Percentiles rank a stretch among this genome's conserved stretches.
Conservation (phyloP, 345 rosid genomes). For the Raphanus raphanistrum region DNA sequence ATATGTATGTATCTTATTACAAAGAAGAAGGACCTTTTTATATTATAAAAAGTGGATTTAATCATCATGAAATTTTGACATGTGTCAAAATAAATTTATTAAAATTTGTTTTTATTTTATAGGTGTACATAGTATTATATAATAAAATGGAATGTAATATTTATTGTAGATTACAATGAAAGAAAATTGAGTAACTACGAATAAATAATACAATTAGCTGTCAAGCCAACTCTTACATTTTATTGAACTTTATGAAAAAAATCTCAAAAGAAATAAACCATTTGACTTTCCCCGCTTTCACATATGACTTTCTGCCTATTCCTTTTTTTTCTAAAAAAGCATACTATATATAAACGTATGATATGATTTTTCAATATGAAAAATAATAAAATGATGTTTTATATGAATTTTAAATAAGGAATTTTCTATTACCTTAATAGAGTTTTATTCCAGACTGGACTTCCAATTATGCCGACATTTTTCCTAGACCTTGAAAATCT, state of each 20-base stretch:
- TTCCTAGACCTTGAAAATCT: neutral
- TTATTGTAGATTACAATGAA: neutral
- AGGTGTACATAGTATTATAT: neutral
- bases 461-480: neutral
- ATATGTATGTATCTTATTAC: neutral
- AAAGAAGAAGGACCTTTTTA: constrained; percentile 1
- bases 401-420: neutral
- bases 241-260: neutral
- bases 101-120: neutral
- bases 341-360: neutral
- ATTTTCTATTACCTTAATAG: neutral
- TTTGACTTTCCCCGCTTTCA: neutral
- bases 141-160: neutral
- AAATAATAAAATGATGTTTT: neutral
- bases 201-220: neutral
- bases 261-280: neutral
- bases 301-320: neutral
- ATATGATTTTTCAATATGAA: neutral
- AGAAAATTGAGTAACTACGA: neutral
- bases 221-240: neutral
- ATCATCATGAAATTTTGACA: neutral
- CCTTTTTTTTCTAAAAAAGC: neutral
- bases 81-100: neutral
- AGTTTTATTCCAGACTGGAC: neutral
- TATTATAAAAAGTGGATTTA: neutral